A percentile compares a stretch with the other conserved stretches of the same genome.
These are phyloP conservation scores for Rhodotorula paludigena DNA, from an alignment of 768 basidiomycete species.

Conservation along the genomic window DNA sequence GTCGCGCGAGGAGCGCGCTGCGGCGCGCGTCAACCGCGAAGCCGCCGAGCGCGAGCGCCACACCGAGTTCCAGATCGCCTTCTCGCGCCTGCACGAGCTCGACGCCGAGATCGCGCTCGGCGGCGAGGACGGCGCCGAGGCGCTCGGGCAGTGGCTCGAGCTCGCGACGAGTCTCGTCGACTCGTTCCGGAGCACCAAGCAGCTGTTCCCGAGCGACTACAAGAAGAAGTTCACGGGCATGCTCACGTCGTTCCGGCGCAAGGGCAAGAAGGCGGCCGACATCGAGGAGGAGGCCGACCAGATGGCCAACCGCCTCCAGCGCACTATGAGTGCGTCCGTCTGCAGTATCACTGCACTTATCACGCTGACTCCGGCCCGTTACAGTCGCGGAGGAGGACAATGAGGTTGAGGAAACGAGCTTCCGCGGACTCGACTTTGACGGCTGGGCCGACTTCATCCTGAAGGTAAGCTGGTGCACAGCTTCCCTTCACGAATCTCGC, in stretches of 20 bases:
- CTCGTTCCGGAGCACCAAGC: conserved; percentile 77
- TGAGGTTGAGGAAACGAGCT: conserved; percentile 60
- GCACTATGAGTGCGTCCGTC: conserved; percentile 43
- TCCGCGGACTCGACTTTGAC: conserved; percentile 74
- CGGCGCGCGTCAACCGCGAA: neutral
- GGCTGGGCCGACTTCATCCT: conserved; percentile 81
- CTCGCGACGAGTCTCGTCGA: conserved; percentile 83
- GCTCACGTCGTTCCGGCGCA: conserved; percentile 7
- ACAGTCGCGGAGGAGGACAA: conserved; percentile 50
- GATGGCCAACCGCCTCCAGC: conserved; percentile 47
- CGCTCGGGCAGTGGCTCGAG: conserved; percentile 68
- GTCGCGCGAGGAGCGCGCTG: conserved; percentile 54
- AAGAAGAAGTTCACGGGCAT: conserved; percentile 39
- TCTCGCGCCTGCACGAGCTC: conserved; percentile 55
- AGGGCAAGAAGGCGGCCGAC: conserved; percentile 35
- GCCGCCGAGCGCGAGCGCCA: conserved; percentile 65
- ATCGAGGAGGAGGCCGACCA: conserved; percentile 45
- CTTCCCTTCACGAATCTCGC: neutral
- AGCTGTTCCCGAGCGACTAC: conserved; percentile 68
- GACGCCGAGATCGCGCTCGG: conserved; percentile 48
- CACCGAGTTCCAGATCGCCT: conserved; percentile 59
- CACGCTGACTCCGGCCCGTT: neutral
- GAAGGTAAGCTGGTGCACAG: conserved; percentile 57
- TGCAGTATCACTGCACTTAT: neutral
- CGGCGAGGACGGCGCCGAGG: conserved; percentile 52